These are phyloP conservation scores for Lablab purpureus DNA, from an alignment of 306 rosid genomes.

Conservation along the genomic window DNA sequence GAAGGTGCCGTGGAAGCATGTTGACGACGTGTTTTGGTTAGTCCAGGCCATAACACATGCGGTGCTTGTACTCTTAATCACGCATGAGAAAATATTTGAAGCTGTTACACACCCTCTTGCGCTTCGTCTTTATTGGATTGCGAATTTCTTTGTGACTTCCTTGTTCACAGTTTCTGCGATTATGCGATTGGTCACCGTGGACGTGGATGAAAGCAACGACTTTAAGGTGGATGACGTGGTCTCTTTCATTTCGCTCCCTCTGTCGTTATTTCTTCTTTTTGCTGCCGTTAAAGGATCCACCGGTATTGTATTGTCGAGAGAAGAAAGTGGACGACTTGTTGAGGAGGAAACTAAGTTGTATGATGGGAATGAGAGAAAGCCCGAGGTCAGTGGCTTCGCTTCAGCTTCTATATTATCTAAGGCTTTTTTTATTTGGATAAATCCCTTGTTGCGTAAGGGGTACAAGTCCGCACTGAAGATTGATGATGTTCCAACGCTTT, in stretches of 20 bases:
- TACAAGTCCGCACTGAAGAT: constrained; percentile 60
- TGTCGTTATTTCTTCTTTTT: constrained; percentile 56
- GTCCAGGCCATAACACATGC: constrained; percentile 65
- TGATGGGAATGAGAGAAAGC: constrained; percentile 27
- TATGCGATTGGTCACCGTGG: constrained; percentile 52
- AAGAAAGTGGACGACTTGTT: constrained; percentile 44
- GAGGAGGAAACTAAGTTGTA: constrained; percentile 35
- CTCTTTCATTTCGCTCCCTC: constrained; percentile 58
- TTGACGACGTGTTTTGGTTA: constrained; percentile 66
- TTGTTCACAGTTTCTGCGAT: constrained; percentile 63
- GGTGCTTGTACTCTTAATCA: constrained; percentile 55
- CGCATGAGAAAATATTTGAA: constrained; percentile 60
- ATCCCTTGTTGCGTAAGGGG: constrained; percentile 75
- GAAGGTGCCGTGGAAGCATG: constrained; percentile 50
- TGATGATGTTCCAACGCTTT: constrained; percentile 70
- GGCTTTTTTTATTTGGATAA: constrained; percentile 76
- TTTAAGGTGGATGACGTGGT: constrained; percentile 58
- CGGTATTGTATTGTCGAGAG: constrained; percentile 52
- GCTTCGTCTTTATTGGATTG: constrained; percentile 69
- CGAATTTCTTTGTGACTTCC: constrained; percentile 46
- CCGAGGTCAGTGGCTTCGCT: constrained; percentile 64
- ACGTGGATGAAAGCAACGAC: constrained; percentile 28
- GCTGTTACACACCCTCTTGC: constrained; percentile 58
- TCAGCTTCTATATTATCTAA: constrained; percentile 73
- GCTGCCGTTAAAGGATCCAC: constrained; percentile 63